These are phyloP conservation scores for Alternaria rosae DNA, from an alignment of 2,329 filamentous ascomycete genomes.

Conservation along the genomic window DNA sequence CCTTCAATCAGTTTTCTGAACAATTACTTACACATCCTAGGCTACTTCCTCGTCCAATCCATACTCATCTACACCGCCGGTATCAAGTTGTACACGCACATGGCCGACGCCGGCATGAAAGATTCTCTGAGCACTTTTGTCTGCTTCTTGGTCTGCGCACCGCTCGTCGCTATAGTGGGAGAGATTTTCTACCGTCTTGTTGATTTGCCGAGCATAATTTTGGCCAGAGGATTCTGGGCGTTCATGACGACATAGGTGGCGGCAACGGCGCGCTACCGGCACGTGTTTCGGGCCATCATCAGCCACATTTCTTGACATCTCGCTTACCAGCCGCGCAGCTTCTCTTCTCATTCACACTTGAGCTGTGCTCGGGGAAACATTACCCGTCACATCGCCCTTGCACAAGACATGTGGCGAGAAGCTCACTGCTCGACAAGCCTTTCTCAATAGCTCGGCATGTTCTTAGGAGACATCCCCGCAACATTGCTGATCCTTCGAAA, in stretches of 20 bases:
- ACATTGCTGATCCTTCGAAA: background rate
- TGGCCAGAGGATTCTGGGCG: conserved; percentile 31
- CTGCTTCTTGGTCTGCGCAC: conserved; percentile 35
- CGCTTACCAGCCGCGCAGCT: background rate
- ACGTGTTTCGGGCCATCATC: background rate
- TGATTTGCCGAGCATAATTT: conserved; percentile 43
- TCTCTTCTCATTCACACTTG: background rate
- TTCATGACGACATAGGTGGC: conserved; percentile 32
- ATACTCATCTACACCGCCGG: conserved; percentile 54
- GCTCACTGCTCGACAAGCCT: background rate
- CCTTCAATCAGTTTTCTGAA: background rate
- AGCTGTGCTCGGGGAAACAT: background rate
- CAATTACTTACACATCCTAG: conserved; percentile 33
- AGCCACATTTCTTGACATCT: background rate
- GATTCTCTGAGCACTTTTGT: conserved; percentile 25
- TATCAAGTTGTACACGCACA: conserved; percentile 55
- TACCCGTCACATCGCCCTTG: conserved; percentile 1
- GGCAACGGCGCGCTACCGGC: background rate
- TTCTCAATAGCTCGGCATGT: background rate
- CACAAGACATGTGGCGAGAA: background rate
- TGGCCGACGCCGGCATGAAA: conserved; percentile 23
- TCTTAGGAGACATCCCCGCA: conserved; percentile 4
- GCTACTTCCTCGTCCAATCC: conserved; percentile 53
- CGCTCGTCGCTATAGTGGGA: conserved; percentile 24
- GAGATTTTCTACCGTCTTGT: conserved; percentile 43